Percentiles rank a stretch among this genome's conserved stretches.
Evolutionary conservation across 228 moss, liverwort and hornwort species (phyloP).

Genomic region (Sphagnum fallax): DNA sequence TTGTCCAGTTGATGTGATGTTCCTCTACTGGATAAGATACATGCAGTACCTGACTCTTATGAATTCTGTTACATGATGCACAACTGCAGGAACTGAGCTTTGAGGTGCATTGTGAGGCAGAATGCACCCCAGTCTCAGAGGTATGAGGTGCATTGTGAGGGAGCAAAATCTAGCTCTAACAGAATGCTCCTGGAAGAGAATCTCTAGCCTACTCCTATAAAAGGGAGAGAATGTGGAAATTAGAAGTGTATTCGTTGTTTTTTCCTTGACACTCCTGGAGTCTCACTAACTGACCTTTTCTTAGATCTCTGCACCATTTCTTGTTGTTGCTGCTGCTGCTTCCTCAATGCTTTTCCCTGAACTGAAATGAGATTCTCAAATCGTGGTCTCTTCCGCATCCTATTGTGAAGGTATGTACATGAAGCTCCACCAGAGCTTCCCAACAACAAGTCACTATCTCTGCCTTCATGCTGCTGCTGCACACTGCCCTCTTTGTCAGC

Average conservation of each 20-base stretch:
- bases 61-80: no score
- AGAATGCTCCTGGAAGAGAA: no score
- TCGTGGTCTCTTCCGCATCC: constrained; percentile 47
- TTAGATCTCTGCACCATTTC: constrained; percentile 14
- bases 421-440: constrained; percentile 32
- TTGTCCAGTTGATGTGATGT: no score
- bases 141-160: no score
- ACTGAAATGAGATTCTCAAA: constrained; percentile 39
- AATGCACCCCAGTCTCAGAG: no score
- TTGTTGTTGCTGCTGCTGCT: constrained; percentile 10
- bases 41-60: no score
- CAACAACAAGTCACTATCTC: constrained; percentile 18
- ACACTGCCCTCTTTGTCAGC: constrained; percentile 13
- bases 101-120: no score
- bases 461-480: constrained; percentile 34
- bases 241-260: constrained; percentile 3
- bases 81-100: no score
- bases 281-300: constrained; percentile 19
- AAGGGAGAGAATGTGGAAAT: no score
- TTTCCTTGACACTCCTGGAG: constrained; percentile 15
- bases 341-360: constrained; percentile 29
- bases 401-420: constrained; percentile 25
- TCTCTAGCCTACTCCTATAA: no score
- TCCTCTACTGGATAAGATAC: no score
- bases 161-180: no score